Evolutionary conservation across 2,329 filamentous ascomycete species (phyloP), one percentile per base, ranked within the genome.

Genomic region (Fusarium subtropicale): DNA sequence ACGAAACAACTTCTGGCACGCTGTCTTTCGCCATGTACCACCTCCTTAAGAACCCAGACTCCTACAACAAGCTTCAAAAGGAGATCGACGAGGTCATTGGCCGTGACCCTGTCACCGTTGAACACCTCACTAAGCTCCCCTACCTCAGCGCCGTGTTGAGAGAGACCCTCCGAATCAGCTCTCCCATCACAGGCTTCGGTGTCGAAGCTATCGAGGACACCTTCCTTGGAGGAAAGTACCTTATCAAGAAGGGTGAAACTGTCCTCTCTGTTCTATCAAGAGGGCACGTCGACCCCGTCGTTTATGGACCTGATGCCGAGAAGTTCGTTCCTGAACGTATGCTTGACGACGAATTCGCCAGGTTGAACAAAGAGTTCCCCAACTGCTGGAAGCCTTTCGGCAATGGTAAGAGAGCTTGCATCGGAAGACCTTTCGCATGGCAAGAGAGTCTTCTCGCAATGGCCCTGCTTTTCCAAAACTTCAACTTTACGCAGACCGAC

Each of bases 321-420:
- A 85, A 88, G 22, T 94, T 92, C 79, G 84, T 83, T 56, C 91
- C 92, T 0, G 91, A 93, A 75, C 83, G 91, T 12, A 92, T 93
- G 90, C 78, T 90, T 1, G 89, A 92, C 39, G 90, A 89, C 16
- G 83, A 86, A 26, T 93, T 93, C 72, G 82, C 88, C 18, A 83
- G 82, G 4, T 76, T 89, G 24, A 86, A 88, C 63, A 86, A 87
- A 28, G 82, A 92, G 8, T 90, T 88, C 31, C 84, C 84, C 16
- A 87, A 87, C 56, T 84, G 85, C 33, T 91, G 88, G 89, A 91
- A 92, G 79, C 90, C 92, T 5, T 94, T 94, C 71, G 92, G 92
- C 2, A 91, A 91, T 60, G 91, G 91, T 2, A 83, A 86, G 66
- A 82, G 92, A 55, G 89, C 82, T 2, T 94, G 91, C 71, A 93